Base-by-base conservation (phyloP, 768 basidiomycete genomes). In the Mycena alexandri region DNA sequence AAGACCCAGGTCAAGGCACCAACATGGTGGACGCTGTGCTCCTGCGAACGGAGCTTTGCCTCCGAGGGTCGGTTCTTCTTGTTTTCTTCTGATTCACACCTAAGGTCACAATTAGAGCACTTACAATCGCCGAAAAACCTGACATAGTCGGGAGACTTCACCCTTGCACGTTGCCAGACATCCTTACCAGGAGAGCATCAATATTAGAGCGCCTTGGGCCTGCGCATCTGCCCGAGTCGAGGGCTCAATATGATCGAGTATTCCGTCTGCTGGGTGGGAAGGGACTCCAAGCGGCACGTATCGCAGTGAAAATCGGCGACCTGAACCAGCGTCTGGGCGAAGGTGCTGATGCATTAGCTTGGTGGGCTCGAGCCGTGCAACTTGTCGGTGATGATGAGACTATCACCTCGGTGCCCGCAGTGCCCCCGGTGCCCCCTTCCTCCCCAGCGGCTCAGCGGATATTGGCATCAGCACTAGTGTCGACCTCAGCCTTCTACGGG, bases 401-500 rank as follows among this genome's bases (percentile, higher is more conserved):
- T 17, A 65, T 77, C 48, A 67, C 41, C 63, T 71, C 67, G 24
- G 71, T 75, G 24, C 72, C 79, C 25, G 57, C 65, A 10, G 73
- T 86, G 41, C 83, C 88, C 24, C 67, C 71, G 14, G 64, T 73
- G 2, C 64, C 78, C 13, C 90, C 90, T 42, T 76, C 84, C 63
- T 88, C 89, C 60, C 90, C 91, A 46, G 79, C 83, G 50, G 85
- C 84, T 24, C 92, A 93, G 73, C 85, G 93, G 61, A 85, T 86
- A 29, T 75, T 92, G 53, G 80, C 85, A 0, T 87, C 87, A 24
- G 81, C 86, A 14, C 80, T 93, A 4, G 86, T 92, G 9, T 91
- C 92, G n/a, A 75, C 91, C 24, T 94, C 93, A 22, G 89, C 90
- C 5, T 86, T 84, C 72, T 90, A 90, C 73, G 88, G 92, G 17